Conservation (phyloP, 2,329 filamentous ascomycete species). For the Penicillium concentricum region DNA sequence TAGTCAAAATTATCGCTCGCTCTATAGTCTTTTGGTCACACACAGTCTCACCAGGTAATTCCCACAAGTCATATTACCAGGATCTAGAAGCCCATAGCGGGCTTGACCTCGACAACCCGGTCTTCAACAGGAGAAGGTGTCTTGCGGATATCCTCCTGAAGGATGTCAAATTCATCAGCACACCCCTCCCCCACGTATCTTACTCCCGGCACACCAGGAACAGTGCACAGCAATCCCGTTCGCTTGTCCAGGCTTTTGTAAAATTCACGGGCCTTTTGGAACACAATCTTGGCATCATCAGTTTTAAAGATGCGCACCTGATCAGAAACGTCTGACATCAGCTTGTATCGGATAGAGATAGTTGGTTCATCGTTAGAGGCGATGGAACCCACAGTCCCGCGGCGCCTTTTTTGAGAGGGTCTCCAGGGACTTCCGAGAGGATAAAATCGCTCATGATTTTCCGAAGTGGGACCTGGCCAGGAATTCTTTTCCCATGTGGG, state of each 20-base stretch:
- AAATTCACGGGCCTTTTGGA: slow-evolving; percentile 22
- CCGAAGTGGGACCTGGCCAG: no score
- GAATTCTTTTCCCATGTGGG: accelerated
- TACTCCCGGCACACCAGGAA: neutral
- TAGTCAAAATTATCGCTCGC: neutral
- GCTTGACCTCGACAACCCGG: neutral
- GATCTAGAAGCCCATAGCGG: neutral
- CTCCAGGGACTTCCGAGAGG: neutral
- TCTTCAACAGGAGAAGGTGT: neutral
- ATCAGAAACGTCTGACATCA: slow-evolving; percentile 12
- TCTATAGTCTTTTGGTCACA: neutral
- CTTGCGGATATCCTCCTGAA: slow-evolving; percentile 16
- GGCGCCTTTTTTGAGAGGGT: neutral
- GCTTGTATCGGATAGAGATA: slow-evolving; percentile 16
- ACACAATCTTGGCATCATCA: slow-evolving; percentile 14
- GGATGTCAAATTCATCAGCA: slow-evolving; percentile 21
- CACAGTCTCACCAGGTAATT: neutral
- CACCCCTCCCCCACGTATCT: slow-evolving; percentile 23
- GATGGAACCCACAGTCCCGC: neutral
- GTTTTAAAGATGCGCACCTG: slow-evolving; percentile 19
- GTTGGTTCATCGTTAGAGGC: no score
- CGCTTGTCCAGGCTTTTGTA: slow-evolving; percentile 13
- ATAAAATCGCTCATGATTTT: no score
- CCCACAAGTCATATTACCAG: no score
- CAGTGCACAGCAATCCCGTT: slow-evolving; percentile 9